phyloP scores from a whole-genome alignment of 495 filamentous ascomycete species.

The Tuber indicum region DNA sequence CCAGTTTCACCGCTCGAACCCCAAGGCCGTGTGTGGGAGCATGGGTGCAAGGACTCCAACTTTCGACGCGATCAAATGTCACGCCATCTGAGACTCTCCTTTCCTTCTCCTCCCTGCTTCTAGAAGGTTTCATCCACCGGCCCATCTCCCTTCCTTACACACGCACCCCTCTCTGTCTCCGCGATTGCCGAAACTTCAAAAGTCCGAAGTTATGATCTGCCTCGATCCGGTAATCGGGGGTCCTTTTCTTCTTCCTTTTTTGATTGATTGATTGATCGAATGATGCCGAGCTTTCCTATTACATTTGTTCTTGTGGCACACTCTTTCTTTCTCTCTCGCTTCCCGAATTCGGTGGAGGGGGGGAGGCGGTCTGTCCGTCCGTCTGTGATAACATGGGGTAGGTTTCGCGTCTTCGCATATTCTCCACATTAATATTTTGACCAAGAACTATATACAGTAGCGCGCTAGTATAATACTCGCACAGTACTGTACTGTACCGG shows the following conservation, averaged over 20 bases:
- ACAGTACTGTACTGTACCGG: too few species aligned
- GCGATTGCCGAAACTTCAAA: neutral
- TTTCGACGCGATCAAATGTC: neutral
- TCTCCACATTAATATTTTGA: slow-evolving; percentile 12
- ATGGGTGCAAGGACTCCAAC: neutral
- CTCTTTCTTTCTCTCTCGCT: neutral
- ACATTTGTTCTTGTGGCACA: neutral
- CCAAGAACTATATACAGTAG: neutral
- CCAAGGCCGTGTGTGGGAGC: neutral
- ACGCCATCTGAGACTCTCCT: neutral
- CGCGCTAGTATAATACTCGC: neutral
- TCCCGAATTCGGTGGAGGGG: neutral
- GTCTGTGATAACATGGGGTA: slow-evolving; percentile 4
- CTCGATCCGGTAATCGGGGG: neutral
- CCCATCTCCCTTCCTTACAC: neutral
- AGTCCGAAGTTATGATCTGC: neutral
- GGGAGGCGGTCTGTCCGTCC: neutral
- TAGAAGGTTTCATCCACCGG: neutral
- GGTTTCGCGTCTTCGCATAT: slow-evolving; percentile 29
- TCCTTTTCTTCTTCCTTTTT: neutral
- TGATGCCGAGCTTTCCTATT: neutral
- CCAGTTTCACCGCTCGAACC: neutral
- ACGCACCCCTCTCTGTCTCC: neutral
- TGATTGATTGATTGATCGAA: too few species aligned
- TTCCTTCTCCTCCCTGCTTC: neutral